phyloP scores from a whole-genome alignment of 257 asterid species.

The Capsicum chinense region DNA sequence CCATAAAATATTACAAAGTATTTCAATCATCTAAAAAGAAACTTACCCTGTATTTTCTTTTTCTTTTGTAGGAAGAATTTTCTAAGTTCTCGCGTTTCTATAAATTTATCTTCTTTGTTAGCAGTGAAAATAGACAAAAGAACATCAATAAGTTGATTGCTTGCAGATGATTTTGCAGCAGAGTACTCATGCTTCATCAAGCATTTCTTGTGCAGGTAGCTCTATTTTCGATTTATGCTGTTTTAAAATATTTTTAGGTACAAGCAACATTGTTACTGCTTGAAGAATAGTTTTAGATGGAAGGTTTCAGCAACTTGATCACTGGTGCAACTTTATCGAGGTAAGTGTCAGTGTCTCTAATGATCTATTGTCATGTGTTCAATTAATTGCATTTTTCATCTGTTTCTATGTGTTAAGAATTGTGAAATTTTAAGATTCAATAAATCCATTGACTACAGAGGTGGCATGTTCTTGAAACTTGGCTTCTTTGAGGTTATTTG shows the following conservation, averaged over 20 bases:
- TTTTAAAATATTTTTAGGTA: conserved; percentile 58
- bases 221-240: background rate
- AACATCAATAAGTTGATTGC: no score
- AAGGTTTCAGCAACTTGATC: conserved; percentile 80
- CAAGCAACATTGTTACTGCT: conserved; percentile 76
- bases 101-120: no score
- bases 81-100: no score
- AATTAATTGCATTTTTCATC: background rate
- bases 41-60: no score
- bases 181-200: background rate
- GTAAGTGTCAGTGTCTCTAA: conserved; percentile 39
- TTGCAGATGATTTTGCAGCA: no score
- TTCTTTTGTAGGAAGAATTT: no score
- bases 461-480: background rate
- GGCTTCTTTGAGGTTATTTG: background rate
- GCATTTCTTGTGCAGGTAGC: background rate
- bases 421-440: background rate
- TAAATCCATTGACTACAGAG: background rate
- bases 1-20: no score
- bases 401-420: background rate
- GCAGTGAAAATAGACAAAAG: no score
- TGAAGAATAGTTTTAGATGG: conserved; percentile 89
- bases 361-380: background rate
- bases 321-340: conserved; percentile 94
- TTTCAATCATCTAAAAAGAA: no score